phyloP scores from a whole-genome alignment of 176 grass and related monocot genomes.

The Musa acuminata region DNA sequence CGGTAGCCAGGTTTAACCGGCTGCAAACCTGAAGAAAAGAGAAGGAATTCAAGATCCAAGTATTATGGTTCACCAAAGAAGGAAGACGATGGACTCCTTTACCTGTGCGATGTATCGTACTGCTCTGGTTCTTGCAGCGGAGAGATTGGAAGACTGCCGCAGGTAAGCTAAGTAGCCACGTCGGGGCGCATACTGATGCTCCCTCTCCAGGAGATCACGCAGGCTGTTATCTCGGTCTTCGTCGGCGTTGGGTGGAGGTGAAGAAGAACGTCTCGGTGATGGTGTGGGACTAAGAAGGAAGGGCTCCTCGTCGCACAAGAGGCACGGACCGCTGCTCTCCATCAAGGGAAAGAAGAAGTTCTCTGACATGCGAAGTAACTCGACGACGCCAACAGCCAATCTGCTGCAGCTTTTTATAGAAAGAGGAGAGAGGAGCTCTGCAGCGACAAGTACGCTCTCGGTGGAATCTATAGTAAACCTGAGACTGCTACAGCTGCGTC shows the following conservation, averaged over 20 bases:
- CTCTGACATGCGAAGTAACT: too few species aligned
- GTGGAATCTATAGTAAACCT: not conserved
- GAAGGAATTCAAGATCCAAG: too few species aligned
- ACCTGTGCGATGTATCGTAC: slow-evolving; percentile 54
- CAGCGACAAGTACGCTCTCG: not conserved
- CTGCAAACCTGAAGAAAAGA: slow-evolving; percentile 32
- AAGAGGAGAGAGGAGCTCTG: not conserved
- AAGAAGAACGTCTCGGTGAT: not conserved
- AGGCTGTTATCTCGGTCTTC: slow-evolving; percentile 14
- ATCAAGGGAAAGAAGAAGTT: not conserved
- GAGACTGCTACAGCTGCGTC: not conserved
- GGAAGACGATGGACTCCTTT: not conserved
- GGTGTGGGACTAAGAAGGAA: not conserved
- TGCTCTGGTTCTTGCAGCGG: slow-evolving; percentile 32
- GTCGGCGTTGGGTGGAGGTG: not conserved
- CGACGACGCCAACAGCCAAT: too few species aligned
- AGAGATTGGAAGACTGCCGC: not conserved
- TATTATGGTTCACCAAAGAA: too few species aligned
- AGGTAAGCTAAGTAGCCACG: slow-evolving; percentile 29
- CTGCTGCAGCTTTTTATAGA: too few species aligned
- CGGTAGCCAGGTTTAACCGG: slow-evolving; percentile 23
- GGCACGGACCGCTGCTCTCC: slow-evolving; percentile 1
- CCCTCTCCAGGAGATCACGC: slow-evolving; percentile 25
- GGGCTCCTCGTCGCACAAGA: slow-evolving; percentile 16
- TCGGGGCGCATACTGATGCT: slow-evolving; percentile 30